Conservation (phyloP, 148 eudicot genomes). For the Suaeda aralocaspica region DNA sequence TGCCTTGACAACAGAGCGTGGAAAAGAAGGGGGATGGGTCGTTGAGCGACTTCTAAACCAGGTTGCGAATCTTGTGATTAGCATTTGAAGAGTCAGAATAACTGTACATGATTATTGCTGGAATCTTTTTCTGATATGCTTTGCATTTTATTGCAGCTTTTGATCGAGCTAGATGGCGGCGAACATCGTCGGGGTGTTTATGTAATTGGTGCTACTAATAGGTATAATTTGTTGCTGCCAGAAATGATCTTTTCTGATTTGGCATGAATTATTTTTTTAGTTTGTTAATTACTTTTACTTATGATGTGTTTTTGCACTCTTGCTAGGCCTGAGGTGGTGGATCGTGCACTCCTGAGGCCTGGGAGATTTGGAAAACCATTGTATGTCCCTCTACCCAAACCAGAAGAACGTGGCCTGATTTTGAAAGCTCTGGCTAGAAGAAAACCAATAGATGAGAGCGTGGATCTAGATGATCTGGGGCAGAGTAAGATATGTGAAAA, state of each 20-base stretch:
- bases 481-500: slow-evolving; percentile 43
- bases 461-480: slow-evolving; percentile 53
- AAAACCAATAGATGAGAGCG: slow-evolving; percentile 46
- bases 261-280: background rate
- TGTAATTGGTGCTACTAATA: slow-evolving; percentile 91
- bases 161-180: slow-evolving; percentile 77
- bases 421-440: slow-evolving; percentile 60
- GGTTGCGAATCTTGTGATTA: background rate
- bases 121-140: slow-evolving; percentile 8
- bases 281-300: background rate
- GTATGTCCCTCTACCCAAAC: slow-evolving; percentile 67
- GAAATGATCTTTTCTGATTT: background rate
- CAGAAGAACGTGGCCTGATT: slow-evolving; percentile 69
- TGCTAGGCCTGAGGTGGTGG: slow-evolving; percentile 81
- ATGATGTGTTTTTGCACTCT: background rate
- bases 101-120: background rate
- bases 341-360: slow-evolving; percentile 64
- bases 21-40: background rate
- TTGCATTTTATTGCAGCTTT: slow-evolving; percentile 45
- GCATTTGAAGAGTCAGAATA: background rate
- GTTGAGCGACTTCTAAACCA: background rate
- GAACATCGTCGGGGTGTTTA: slow-evolving; percentile 72
- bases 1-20: background rate
- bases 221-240: slow-evolving; percentile 31
- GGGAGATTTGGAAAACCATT: slow-evolving; percentile 74